Conservation (phyloP, 345 rosid species). For the Ailanthus altissimus region DNA sequence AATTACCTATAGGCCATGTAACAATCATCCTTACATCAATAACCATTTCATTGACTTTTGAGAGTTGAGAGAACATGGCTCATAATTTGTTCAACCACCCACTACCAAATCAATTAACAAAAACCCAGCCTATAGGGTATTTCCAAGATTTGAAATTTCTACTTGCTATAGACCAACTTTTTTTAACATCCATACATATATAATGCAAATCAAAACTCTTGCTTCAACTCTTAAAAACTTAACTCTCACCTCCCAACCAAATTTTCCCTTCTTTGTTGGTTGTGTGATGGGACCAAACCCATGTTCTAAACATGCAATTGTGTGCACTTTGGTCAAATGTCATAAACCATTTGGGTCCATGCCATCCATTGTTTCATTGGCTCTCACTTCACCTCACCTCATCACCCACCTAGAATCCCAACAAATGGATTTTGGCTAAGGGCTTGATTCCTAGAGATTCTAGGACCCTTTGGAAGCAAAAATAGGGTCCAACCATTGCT, state of each 20-base stretch:
- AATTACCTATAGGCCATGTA: too few relatives aligned
- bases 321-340: neutral
- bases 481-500: constrained; percentile 2
- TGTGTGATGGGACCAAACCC: constrained; percentile 17
- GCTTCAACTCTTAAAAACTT: too few relatives aligned
- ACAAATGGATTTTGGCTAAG: neutral
- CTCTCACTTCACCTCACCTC: neutral
- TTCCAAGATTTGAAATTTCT: neutral
- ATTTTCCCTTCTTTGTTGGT: neutral
- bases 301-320: neutral
- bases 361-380: neutral
- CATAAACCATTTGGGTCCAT: neutral
- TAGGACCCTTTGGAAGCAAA: constrained; percentile 16
- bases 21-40: too few relatives aligned
- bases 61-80: neutral
- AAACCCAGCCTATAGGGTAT: neutral
- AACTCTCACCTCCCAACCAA: too few relatives aligned
- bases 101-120: constrained; percentile 2
- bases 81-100: neutral
- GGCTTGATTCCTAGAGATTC: neutral
- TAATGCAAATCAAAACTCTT: neutral
- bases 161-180: neutral
- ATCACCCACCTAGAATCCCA: neutral
- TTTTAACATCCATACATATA: too few relatives aligned
- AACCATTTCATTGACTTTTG: too few relatives aligned